Percentiles rank a stretch among this genome's conserved stretches.
Evolutionary conservation across 768 basidiomycete genomes (phyloP).

Genomic region (Rhizopogon sp.): DNA sequence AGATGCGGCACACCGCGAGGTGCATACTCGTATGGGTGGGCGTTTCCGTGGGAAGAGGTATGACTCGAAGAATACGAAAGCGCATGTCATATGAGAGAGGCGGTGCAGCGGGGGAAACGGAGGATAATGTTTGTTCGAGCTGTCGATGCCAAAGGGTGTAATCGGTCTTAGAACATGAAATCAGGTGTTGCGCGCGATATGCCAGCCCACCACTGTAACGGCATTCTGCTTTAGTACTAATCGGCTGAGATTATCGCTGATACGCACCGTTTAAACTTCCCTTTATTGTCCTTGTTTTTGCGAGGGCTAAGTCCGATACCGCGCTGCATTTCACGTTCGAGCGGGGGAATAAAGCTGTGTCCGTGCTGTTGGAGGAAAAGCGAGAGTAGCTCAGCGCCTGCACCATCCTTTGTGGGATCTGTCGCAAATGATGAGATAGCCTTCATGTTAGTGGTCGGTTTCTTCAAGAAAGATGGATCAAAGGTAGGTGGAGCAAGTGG

Average conservation of each 20-base stretch:
- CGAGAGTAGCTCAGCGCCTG: slow-evolving; percentile 46
- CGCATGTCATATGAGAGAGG: slow-evolving; percentile 33
- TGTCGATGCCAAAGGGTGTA: slow-evolving; percentile 51
- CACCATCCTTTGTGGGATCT: slow-evolving; percentile 46
- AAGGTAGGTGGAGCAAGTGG: slow-evolving; percentile 25
- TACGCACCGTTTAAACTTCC: slow-evolving; percentile 42
- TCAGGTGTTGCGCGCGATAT: slow-evolving; percentile 39
- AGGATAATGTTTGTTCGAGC: slow-evolving; percentile 31
- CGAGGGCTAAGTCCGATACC: slow-evolving; percentile 57
- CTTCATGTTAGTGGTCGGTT: slow-evolving; percentile 26
- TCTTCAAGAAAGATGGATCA: slow-evolving; percentile 21
- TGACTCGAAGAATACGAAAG: slow-evolving; percentile 38
- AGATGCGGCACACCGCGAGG: slow-evolving; percentile 39
- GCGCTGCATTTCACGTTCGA: slow-evolving; percentile 36
- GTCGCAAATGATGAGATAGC: slow-evolving; percentile 51
- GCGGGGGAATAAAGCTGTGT: slow-evolving; percentile 28
- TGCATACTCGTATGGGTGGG: slow-evolving; percentile 24
- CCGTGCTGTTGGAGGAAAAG: slow-evolving; percentile 47
- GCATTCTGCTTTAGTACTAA: not conserved
- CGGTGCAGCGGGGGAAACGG: slow-evolving; percentile 16
- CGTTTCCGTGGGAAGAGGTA: slow-evolving; percentile 29
- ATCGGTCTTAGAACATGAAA: slow-evolving; percentile 39
- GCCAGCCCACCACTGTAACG: slow-evolving; percentile 52
- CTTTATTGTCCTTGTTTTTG: slow-evolving; percentile 41
- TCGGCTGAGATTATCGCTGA: not conserved